A percentile compares a stretch with the other conserved stretches of the same genome.
These are phyloP conservation scores for Triticum turgidum DNA, from an alignment of 176 grass and related monocot genomes.

Conservation along the genomic window DNA sequence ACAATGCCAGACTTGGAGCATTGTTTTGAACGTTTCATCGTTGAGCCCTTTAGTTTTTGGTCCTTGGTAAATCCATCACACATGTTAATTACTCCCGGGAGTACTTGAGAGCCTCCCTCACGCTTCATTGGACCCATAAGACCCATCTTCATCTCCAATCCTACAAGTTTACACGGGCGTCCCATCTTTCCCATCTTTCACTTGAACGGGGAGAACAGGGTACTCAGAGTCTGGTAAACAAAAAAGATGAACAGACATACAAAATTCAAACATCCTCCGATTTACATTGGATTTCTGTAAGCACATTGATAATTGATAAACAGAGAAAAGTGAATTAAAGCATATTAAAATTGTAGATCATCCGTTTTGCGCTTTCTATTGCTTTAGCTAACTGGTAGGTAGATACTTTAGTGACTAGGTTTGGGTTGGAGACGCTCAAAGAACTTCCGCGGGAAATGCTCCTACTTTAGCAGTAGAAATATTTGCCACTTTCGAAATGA, in stretches of 20 bases:
- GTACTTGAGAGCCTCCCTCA: background rate
- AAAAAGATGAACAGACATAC: background rate
- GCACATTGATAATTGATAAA: background rate
- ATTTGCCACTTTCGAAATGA: background rate
- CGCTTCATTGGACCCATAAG: background rate
- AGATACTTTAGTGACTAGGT: background rate
- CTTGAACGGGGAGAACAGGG: slow-evolving; percentile 9
- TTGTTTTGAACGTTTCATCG: background rate
- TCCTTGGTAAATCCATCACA: background rate
- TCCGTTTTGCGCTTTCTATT: background rate
- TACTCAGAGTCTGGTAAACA: background rate
- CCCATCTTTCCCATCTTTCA: background rate
- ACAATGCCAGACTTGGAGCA: background rate
- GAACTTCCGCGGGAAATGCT: background rate
- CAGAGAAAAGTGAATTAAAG: background rate
- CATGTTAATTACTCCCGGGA: background rate
- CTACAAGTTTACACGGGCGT: no score
- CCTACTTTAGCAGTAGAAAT: no score
- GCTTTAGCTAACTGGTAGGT: background rate
- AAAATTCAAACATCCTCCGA: background rate
- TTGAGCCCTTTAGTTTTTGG: background rate
- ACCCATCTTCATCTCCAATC: no score
- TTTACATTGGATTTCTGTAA: background rate
- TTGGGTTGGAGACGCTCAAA: background rate
- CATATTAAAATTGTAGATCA: background rate